These are phyloP conservation scores for Colletotrichum filicis DNA, from an alignment of 2,329 filamentous ascomycete species.

Conservation along the genomic window DNA sequence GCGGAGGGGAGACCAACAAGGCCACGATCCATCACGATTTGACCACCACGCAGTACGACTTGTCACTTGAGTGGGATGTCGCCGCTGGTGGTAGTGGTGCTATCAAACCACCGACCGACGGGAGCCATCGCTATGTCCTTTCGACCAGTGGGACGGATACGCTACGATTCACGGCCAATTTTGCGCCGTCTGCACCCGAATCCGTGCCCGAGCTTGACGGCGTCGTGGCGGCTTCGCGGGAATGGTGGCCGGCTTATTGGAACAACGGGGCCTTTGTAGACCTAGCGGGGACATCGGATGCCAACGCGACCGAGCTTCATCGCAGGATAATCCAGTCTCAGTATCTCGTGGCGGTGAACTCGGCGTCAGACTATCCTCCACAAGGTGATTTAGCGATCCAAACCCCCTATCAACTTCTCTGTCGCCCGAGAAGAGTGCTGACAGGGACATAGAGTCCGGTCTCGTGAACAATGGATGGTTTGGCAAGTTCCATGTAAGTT, in stretches of 20 bases:
- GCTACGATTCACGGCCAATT: conserved; percentile 45
- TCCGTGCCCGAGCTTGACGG: conserved; percentile 39
- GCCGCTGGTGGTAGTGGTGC: conserved; percentile 37
- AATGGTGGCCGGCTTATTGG: conserved; percentile 63
- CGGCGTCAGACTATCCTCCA: conserved; percentile 57
- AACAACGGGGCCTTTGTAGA: conserved; percentile 62
- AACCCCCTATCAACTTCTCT: conserved; percentile 22
- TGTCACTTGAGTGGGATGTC: conserved; percentile 50
- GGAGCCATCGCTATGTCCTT: conserved; percentile 57
- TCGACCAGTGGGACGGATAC: conserved; percentile 38
- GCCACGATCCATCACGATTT: conserved; percentile 56
- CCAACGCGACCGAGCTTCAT: conserved; percentile 60
- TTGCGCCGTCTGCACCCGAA: conserved; percentile 41
- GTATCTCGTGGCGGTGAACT: conserved; percentile 64
- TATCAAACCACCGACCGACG: conserved; percentile 46
- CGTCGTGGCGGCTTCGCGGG: conserved; percentile 44
- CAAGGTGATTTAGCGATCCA: conserved; percentile 48
- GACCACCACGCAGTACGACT: conserved; percentile 54
- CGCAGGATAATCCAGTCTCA: conserved; percentile 64
- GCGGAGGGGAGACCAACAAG: conserved; percentile 31
- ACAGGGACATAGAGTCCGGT: conserved; percentile 43
- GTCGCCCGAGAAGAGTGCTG: neutral
- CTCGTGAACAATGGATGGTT: conserved; percentile 67
- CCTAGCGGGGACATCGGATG: conserved; percentile 50
- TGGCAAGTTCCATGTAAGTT: conserved; percentile 61